A percentile compares a stretch with the other conserved stretches of the same genome.
phyloP scores from a whole-genome alignment of 1,284 basidiomycete species.

The Puccinia coronata region DNA sequence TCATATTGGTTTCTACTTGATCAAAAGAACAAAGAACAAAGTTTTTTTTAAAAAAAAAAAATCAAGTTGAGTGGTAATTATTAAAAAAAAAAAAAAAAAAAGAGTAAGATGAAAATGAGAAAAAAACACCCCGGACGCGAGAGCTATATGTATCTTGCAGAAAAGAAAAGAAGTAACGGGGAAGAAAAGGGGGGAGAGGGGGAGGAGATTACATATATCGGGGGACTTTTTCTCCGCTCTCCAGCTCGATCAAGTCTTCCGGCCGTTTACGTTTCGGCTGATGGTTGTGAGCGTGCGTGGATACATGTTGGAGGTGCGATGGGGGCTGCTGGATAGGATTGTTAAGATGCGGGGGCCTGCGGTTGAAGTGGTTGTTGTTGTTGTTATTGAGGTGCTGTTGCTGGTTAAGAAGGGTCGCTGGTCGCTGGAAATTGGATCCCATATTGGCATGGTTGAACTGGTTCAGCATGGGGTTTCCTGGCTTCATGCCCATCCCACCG shows the following conservation, averaged over 20 bases:
- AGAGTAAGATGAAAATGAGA: too few relatives aligned
- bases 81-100: too few relatives aligned
- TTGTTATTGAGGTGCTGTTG: conserved; percentile 41
- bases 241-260: conserved; percentile 74
- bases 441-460: conserved; percentile 44
- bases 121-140: too few relatives aligned
- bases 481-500: conserved; percentile 28
- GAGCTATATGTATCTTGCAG: too few relatives aligned
- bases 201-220: conserved; percentile 38
- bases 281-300: conserved; percentile 62
- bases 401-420: conserved; percentile 17
- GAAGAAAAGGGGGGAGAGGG: neutral
- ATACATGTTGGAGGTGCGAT: conserved; percentile 66
- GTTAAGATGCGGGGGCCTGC: conserved; percentile 29
- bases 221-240: conserved; percentile 46
- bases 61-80: too few relatives aligned
- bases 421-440: conserved; percentile 35
- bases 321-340: conserved; percentile 68
- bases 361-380: neutral
- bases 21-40: too few relatives aligned
- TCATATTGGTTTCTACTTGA: too few relatives aligned
- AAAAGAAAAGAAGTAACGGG: neutral
- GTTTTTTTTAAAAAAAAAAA: too few relatives aligned
- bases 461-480: neutral
- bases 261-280: conserved; percentile 72